Evolutionary conservation across 352 stramenopile species (phyloP).

Genomic region (Phytopythium vexans): DNA sequence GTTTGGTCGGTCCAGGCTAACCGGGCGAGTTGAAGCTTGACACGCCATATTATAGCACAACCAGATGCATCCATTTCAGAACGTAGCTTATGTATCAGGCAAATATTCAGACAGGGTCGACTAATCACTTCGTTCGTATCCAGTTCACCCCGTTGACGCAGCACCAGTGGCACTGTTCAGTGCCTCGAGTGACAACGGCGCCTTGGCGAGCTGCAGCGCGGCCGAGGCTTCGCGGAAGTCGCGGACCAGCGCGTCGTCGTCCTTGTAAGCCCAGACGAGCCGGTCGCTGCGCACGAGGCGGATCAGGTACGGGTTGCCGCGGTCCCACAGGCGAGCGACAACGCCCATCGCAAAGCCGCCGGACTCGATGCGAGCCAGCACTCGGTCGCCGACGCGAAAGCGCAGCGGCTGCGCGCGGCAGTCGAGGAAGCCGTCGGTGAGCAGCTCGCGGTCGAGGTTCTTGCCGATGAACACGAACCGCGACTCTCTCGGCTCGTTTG

Average conservation of each 20-base stretch:
- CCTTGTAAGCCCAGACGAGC: slow-evolving; percentile 43
- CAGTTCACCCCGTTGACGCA: too few relatives aligned
- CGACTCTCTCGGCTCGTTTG: slow-evolving; percentile 76
- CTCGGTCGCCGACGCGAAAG: slow-evolving; percentile 39
- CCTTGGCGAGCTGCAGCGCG: too few relatives aligned
- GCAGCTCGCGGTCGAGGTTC: slow-evolving; percentile 63
- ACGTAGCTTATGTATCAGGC: too few relatives aligned
- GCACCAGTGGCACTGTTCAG: too few relatives aligned
- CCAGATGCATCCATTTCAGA: too few relatives aligned
- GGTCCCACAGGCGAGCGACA: slow-evolving; percentile 45
- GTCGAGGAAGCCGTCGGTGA: slow-evolving; percentile 43
- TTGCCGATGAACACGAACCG: slow-evolving; percentile 97
- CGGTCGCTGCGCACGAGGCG: slow-evolving; percentile 26
- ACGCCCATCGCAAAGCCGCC: slow-evolving; percentile 33
- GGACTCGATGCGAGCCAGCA: slow-evolving; percentile 32
- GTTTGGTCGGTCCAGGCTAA: too few relatives aligned
- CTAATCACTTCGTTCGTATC: too few relatives aligned
- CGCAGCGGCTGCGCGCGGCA: slow-evolving; percentile 33
- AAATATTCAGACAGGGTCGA: too few relatives aligned
- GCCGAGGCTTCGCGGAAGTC: background rate
- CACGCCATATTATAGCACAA: too few relatives aligned
- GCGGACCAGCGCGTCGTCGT: slow-evolving; percentile 33
- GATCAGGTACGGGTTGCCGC: slow-evolving; percentile 49
- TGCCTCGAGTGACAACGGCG: too few relatives aligned
- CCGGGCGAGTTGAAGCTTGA: too few relatives aligned